These are phyloP conservation scores for Solioccasus polychromus DNA, from an alignment of 768 basidiomycete genomes.

Conservation along the genomic window DNA sequence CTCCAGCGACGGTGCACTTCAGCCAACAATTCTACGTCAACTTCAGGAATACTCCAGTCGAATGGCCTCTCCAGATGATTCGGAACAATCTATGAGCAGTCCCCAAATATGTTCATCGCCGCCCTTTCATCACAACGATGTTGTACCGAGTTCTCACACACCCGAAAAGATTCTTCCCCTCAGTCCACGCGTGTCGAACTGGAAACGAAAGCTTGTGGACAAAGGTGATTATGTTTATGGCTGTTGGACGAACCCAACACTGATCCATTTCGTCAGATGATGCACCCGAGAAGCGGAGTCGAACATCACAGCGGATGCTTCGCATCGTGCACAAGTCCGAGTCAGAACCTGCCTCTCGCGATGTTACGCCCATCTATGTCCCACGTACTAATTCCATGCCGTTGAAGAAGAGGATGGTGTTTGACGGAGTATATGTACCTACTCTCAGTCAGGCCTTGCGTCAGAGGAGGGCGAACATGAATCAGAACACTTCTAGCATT, in stretches of 20 bases:
- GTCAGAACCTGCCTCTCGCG: constrained; percentile 30
- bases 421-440: constrained; percentile 32
- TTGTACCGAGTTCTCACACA: neutral
- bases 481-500: neutral
- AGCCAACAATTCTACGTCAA: constrained; percentile 11
- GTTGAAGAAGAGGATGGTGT: constrained; percentile 16
- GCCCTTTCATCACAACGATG: neutral
- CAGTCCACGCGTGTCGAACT: neutral
- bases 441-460: constrained; percentile 17
- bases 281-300: constrained; percentile 22
- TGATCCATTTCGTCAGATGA: constrained; percentile 16
- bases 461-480: constrained; percentile 4
- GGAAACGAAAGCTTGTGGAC: constrained; percentile 13
- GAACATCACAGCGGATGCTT: constrained; percentile 13
- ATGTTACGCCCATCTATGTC: constrained; percentile 17
- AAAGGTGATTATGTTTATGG: constrained; percentile 5
- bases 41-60: constrained; percentile 16
- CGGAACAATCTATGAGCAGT: constrained; percentile 1
- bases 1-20: constrained; percentile 1
- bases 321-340: constrained; percentile 13
- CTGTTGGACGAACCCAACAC: neutral
- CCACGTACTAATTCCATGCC: constrained; percentile 26
- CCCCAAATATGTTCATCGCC: neutral
- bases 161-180: neutral
- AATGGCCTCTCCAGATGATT: neutral